These are phyloP conservation scores for Wallacemonas collosoma DNA, from an alignment of 208 protist species.

Conservation along the genomic window DNA sequence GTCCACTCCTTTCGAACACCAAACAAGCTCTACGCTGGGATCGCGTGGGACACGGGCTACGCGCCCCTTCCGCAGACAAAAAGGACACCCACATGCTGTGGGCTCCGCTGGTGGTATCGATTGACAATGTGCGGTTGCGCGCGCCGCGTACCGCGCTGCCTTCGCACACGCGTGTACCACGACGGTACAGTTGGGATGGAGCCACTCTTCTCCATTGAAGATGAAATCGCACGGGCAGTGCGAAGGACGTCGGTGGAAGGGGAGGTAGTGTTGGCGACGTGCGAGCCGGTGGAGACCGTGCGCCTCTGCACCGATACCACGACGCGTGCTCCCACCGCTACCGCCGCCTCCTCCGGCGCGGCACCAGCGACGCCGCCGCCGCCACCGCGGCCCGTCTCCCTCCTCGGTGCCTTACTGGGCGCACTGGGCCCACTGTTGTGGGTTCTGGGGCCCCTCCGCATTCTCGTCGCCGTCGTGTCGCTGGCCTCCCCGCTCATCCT, in stretches of 20 bases:
- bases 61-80: background rate
- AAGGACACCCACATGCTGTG: no score
- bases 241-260: background rate
- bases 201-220: slow-evolving; percentile 25
- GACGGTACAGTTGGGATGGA: slow-evolving; percentile 39
- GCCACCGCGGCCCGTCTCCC: slow-evolving; percentile 29
- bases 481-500: slow-evolving; percentile 60
- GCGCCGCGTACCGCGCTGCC: background rate
- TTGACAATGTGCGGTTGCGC: background rate
- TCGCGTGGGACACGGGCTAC: slow-evolving; percentile 43
- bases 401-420: slow-evolving; percentile 31
- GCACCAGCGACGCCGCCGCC: background rate
- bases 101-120: no score
- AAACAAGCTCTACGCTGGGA: slow-evolving; percentile 42
- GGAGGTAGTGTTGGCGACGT: slow-evolving; percentile 22
- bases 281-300: slow-evolving; percentile 29
- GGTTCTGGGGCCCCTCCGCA: slow-evolving; percentile 39
- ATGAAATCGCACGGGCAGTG: background rate
- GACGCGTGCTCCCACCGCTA: no score
- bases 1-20: slow-evolving; percentile 35
- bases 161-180: slow-evolving; percentile 13
- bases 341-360: no score
- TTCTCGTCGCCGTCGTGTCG: slow-evolving; percentile 36
- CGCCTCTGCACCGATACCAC: background rate
- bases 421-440: slow-evolving; percentile 33